Percentiles rank a stretch among this genome's conserved stretches.
Evolutionary conservation across 2,329 filamentous ascomycete genomes (phyloP).

Genomic region (Phialophora macrospora): DNA sequence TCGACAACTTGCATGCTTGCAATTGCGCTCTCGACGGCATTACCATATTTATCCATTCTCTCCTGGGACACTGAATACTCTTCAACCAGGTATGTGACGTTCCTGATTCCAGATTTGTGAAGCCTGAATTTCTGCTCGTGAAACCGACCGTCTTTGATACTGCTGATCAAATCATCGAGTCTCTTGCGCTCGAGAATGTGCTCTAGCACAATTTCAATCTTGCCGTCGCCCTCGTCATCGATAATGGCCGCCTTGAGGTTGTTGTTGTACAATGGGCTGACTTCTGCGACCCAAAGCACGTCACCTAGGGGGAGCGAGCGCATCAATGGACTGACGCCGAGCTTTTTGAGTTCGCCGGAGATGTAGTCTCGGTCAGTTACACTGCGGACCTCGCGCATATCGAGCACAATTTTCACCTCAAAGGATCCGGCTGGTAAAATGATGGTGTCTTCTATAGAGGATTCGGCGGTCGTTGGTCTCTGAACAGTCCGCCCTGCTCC

Average conservation of each 20-base stretch:
- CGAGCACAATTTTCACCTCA: slow-evolving; percentile 72
- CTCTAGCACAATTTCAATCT: slow-evolving; percentile 74
- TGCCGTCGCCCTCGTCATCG: slow-evolving; percentile 50
- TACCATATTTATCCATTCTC: slow-evolving; percentile 62
- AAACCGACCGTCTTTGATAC: slow-evolving; percentile 81
- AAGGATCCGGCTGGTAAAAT: slow-evolving; percentile 68
- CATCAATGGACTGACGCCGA: slow-evolving; percentile 68
- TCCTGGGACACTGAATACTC: slow-evolving; percentile 67
- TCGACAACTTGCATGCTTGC: slow-evolving; percentile 78
- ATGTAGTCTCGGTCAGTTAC: slow-evolving; percentile 78
- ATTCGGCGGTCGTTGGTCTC: slow-evolving; percentile 9
- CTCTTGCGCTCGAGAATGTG: slow-evolving; percentile 82
- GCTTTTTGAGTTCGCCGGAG: slow-evolving; percentile 70
- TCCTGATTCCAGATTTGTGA: slow-evolving; percentile 71
- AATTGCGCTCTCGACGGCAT: slow-evolving; percentile 73
- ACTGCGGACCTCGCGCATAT: slow-evolving; percentile 74
- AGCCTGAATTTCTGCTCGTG: slow-evolving; percentile 85
- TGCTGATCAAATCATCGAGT: slow-evolving; percentile 76
- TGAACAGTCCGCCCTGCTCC: background rate
- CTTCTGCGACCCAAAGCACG: slow-evolving; percentile 78
- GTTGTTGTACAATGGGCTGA: slow-evolving; percentile 66
- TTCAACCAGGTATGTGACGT: slow-evolving; percentile 79
- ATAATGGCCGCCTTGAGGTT: slow-evolving; percentile 35
- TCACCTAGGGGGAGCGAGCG: slow-evolving; percentile 74
- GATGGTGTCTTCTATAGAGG: slow-evolving; percentile 55